Percentiles rank a stretch among this genome's conserved stretches.
Evolutionary conservation across 164 flowering plant species (phyloP).

Genomic region (Chimonanthus praecox): DNA sequence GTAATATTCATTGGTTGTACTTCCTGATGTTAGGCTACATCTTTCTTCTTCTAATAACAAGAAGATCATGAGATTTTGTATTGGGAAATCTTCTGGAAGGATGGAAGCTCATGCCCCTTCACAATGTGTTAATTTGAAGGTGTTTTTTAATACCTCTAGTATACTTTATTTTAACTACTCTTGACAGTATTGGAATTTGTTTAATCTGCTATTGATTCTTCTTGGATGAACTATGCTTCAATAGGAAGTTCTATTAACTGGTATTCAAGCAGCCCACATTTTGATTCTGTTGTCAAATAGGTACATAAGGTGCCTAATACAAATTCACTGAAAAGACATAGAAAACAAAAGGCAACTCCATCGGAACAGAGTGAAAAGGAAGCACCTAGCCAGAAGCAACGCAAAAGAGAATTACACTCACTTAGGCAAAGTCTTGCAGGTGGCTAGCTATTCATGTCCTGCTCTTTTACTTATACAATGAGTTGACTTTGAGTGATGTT

Average conservation of each 20-base stretch:
- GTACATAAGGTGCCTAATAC: conserved; percentile 11
- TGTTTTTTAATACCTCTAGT: background rate
- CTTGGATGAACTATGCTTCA: background rate
- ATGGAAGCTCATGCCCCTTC: background rate
- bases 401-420: background rate
- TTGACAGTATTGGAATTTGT: background rate
- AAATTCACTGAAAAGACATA: conserved; percentile 3
- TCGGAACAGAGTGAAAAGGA: background rate
- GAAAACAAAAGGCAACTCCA: conserved; percentile 5
- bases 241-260: background rate
- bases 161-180: background rate
- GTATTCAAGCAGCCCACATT: background rate
- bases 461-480: background rate
- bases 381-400: background rate
- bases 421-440: conserved; percentile 59
- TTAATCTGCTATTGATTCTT: background rate
- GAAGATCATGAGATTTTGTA: background rate
- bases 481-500: background rate
- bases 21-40: background rate
- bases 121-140: background rate
- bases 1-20: background rate
- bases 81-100: background rate
- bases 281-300: background rate
- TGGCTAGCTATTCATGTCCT: conserved; percentile 12
- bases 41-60: background rate